Evolutionary conservation across 2,329 filamentous ascomycete genomes (phyloP).

Genomic region (Atkinsonella hypoxylon): DNA sequence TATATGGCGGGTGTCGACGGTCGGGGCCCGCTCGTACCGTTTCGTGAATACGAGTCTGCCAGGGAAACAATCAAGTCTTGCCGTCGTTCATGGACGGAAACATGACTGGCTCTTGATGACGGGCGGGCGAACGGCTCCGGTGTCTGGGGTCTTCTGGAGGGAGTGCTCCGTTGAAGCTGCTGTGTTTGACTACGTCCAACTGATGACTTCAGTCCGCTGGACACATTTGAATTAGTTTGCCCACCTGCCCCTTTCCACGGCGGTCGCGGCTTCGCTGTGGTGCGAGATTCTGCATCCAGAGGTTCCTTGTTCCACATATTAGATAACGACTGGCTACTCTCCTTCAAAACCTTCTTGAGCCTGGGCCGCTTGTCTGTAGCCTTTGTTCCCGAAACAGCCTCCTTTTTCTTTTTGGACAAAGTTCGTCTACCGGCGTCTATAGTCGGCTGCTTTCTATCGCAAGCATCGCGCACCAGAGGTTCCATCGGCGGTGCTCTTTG

Average conservation of each 20-base stretch:
- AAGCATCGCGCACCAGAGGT: conserved; percentile 9
- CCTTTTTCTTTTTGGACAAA: conserved; percentile 18
- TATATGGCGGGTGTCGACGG: conserved; percentile 31
- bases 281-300: conserved; percentile 11
- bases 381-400: conserved; percentile 12
- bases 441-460: neutral
- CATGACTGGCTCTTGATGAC: conserved; percentile 35
- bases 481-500: conserved; percentile 23
- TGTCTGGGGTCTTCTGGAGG: conserved; percentile 8
- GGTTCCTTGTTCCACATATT: conserved; percentile 39
- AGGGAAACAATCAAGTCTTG: conserved; percentile 44
- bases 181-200: conserved; percentile 6
- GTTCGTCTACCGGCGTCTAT: conserved; percentile 6
- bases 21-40: conserved; percentile 30
- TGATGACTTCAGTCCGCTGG: conserved; percentile 3
- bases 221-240: neutral
- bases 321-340: conserved; percentile 33
- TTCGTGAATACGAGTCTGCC: conserved; percentile 42
- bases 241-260: conserved; percentile 14
- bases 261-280: conserved; percentile 12
- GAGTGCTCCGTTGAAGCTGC: conserved; percentile 1
- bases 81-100: conserved; percentile 37
- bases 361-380: conserved; percentile 13
- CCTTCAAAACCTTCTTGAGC: conserved; percentile 37
- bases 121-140: conserved; percentile 22